Evolutionary conservation across 768 basidiomycete species (phyloP), one percentile per base, ranked within the genome.

Genomic region (Rhodosporidiobolus odoratus): DNA sequence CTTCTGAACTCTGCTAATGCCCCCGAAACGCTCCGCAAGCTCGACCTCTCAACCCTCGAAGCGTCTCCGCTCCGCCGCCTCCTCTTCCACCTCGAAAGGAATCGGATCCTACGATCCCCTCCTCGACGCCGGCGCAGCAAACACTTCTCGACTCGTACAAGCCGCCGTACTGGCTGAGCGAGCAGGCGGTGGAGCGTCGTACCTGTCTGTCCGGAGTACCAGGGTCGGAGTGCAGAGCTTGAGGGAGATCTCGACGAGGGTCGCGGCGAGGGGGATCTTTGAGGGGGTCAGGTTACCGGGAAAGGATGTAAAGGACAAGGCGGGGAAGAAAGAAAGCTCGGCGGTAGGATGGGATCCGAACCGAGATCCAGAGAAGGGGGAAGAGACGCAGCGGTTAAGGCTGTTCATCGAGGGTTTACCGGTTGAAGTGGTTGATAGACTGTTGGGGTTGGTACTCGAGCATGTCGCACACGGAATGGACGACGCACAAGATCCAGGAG

Each of bases 261-360:
- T 50, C 6, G 65, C 70, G 23, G 65, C 62, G 0, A 7, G 9
- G 5, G 70, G 37, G 27, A 41, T 72, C 25, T 72, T 54, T 47
- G 48, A 64, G 21, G 1, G 23, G 30, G 27, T 71, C 16, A 47
- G 54, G 35, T 21, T 71, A 6, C 41, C 38, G 9, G 17, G 23
- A 9, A 56, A 37, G 19, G 56, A 58, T 13, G 35, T n/a, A 23
- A 23, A 27, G 43, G 27, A 7, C 6, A 17, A 17, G 37, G 32
- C 30, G 21, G 30, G 23, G 38, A 30, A 7, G 25, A 30, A 27
- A 58, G 25, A 7, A 30, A 27, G 38, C 6, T 35, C 56, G 15
- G 23, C 37, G 25, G 59, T 71, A 4, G 69, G 69, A 0, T 71
- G 69, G 69, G 54, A 71, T 38, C 64, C 64, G 30, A n/a, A 58